A percentile compares a stretch with the other conserved stretches of the same genome.
Evolutionary conservation across 2,329 filamentous ascomycete genomes (phyloP).

Genomic region (Arthroderma sp.): DNA sequence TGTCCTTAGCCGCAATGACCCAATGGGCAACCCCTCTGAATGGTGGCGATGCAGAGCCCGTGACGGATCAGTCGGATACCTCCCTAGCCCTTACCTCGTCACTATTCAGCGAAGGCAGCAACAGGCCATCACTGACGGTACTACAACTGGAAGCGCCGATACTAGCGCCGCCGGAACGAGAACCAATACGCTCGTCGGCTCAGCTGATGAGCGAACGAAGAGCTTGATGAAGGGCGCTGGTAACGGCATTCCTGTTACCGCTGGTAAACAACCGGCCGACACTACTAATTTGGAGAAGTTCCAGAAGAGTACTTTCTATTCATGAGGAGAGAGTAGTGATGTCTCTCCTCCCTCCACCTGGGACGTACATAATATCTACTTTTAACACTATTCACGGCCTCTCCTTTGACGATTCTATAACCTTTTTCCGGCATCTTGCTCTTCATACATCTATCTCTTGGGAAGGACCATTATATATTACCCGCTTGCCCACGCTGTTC

Average conservation of each 20-base stretch:
- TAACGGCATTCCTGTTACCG: not conserved
- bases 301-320: conserved; percentile 2
- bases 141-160: not conserved
- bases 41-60: conserved; percentile 95
- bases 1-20: conserved; percentile 83
- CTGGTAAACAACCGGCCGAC: not conserved
- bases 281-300: conserved; percentile 1
- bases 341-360: not conserved
- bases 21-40: conserved; percentile 79
- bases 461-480: no score
- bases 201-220: not conserved
- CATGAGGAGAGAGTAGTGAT: not conserved
- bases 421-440: no score
- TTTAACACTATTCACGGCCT: no score
- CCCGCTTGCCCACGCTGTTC: no score
- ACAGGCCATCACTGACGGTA: conserved; percentile 29
- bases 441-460: no score
- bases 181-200: conserved; percentile 1
- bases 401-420: no score
- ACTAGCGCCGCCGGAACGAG: not conserved
- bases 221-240: not conserved
- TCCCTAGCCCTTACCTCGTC: conserved; percentile 83
- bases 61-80: conserved; percentile 80
- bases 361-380: no score
- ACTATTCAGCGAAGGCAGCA: conserved; percentile 46